A percentile compares a stretch with the other conserved stretches of the same genome.
Evolutionary conservation across 352 stramenopile species (phyloP).

Genomic region (Phytophthora ohioensis): DNA sequence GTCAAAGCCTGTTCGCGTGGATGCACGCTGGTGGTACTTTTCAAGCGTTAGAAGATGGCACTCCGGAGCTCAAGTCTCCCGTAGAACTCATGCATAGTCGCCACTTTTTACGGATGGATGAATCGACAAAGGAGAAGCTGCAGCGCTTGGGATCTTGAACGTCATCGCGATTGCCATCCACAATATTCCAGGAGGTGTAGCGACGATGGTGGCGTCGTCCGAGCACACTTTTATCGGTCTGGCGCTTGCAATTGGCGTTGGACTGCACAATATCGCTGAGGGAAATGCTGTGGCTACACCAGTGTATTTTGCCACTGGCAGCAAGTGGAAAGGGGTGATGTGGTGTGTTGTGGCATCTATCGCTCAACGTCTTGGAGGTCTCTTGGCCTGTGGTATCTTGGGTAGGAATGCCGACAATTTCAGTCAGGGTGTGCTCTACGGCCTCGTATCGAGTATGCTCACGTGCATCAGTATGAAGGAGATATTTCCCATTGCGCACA

Average conservation of each 20-base stretch:
- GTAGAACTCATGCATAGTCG: constrained; percentile 27
- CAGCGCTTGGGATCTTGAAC: constrained; percentile 88
- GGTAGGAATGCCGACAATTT: constrained; percentile 57
- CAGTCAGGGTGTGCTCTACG: constrained; percentile 91
- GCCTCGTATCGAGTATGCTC: constrained; percentile 95
- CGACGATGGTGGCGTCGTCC: constrained; percentile 93
- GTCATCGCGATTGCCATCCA: constrained; percentile 94
- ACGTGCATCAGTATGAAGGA: constrained; percentile 92
- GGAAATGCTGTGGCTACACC: constrained; percentile 94
- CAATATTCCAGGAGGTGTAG: constrained; percentile 97
- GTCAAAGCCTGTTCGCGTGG: constrained; percentile 26
- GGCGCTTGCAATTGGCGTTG: constrained; percentile 93
- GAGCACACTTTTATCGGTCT: constrained; percentile 90
- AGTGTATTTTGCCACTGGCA: constrained; percentile 95
- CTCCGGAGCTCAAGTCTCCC: constrained; percentile 37
- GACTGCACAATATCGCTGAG: constrained; percentile 97
- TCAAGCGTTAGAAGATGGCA: constrained; percentile 23
- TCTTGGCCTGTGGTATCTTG: constrained; percentile 73
- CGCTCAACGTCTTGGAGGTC: constrained; percentile 91
- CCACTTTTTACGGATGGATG: constrained; percentile 40
- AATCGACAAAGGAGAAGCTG: constrained; percentile 59
- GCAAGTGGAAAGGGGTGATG: constrained; percentile 91
- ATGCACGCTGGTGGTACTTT: constrained; percentile 29
- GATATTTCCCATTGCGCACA: constrained; percentile 91
- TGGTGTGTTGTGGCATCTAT: constrained; percentile 86